phyloP scores from a whole-genome alignment of 805 yeast genomes.

The Cyberlindnera maritima region DNA sequence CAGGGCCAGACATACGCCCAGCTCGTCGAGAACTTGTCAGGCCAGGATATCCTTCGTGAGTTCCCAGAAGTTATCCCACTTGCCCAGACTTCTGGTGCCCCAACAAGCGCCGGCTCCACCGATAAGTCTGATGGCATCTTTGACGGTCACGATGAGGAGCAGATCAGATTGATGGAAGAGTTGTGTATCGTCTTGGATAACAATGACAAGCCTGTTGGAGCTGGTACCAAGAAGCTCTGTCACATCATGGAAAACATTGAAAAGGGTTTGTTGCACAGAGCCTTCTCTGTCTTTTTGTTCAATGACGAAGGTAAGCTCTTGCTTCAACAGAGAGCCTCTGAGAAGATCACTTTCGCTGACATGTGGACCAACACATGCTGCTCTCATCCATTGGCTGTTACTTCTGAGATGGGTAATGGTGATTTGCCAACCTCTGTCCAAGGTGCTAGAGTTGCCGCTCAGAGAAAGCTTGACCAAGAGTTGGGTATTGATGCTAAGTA shows the following conservation, averaged over 20 bases:
- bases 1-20: conserved; percentile 37
- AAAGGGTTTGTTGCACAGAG: conserved; percentile 86
- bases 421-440: conserved; percentile 55
- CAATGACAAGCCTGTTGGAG: conserved; percentile 84
- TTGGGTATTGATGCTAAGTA: conserved; percentile 72
- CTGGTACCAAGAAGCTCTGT: conserved; percentile 89
- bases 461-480: conserved; percentile 89
- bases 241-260: conserved; percentile 86
- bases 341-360: conserved; percentile 92
- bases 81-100: conserved; percentile 55
- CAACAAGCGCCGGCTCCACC: conserved; percentile 33
- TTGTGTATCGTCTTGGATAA: conserved; percentile 91
- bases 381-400: conserved; percentile 90
- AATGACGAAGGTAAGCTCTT: conserved; percentile 72
- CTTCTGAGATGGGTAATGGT: conserved; percentile 69
- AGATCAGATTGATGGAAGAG: conserved; percentile 93
- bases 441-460: conserved; percentile 88
- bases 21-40: conserved; percentile 50
- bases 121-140: conserved; percentile 48
- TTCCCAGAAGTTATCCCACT: conserved; percentile 73
- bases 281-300: conserved; percentile 93
- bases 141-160: conserved; percentile 89
- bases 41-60: conserved; percentile 47
- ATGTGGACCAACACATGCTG: conserved; percentile 99
- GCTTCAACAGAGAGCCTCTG: conserved; percentile 93